Base-by-base conservation (phyloP, 2,329 filamentous ascomycete species). In the Aureobasidium melanogenum region DNA sequence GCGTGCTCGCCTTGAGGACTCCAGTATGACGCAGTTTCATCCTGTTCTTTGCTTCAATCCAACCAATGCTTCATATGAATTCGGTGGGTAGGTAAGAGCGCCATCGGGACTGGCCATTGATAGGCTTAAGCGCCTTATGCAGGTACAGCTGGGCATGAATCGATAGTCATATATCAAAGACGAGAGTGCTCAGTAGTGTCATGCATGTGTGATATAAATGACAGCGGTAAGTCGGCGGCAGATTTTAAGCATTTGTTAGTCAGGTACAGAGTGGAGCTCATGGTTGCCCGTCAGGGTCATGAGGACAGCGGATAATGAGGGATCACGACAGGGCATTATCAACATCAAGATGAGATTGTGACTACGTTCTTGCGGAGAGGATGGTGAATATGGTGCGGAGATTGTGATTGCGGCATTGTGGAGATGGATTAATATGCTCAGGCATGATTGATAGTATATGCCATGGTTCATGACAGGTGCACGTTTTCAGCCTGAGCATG, bases 121-220 rank as follows among this genome's bases (percentile, higher is more conserved):
- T 44, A 28, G 14, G 3, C 15, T 8, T 26, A 24, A 36, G 54
- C 54, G 30, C 32, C 54, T 46, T 41, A 57, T 57, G 54, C 54
- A 57, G 54, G 54, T 57, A 57, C 54, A 36, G 54, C 26, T 34
- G 28, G 15, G 36, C 41, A 46, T 46, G n/a, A 36, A 57, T 47
- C 22, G 43, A 57, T 38, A 28, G 15, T 47, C 19, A 38, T 47
- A 34, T 46, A 47, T 10, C 17, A 19, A 57, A 56, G 28, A 56
- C 39, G 38, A 56, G 14, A 34, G 9, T 14, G 41, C 22, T 19
- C 19, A 46, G 41, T 44, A 56, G 54, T 57, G 54, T 57, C 54
- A 57, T 57, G 54, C 54, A 57, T 43, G 28, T 36, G 24, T 36
- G 19, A 36, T 57, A 38, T 36, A 47, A 38, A 38, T 57, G 54